Evolutionary conservation across 2,329 filamentous ascomycete genomes (phyloP), one percentile per base, ranked within the genome.

Genomic region (Grosmannia clavigera): DNA sequence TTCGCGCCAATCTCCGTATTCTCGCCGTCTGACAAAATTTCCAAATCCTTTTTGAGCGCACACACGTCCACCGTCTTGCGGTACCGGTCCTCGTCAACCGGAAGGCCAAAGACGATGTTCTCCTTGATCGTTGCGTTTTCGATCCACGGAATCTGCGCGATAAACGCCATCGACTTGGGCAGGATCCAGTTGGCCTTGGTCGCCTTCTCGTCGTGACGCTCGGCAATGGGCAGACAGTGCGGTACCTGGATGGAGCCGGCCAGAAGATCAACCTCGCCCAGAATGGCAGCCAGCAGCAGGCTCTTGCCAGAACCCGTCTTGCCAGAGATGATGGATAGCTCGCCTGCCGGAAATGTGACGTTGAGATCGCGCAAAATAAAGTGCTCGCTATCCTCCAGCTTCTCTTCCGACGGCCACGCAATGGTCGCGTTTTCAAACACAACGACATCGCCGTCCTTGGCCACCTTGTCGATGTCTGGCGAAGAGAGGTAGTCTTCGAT

Each of bases 71-170:
- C 71, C 0, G 90, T 88, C 65, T 84, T 82, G 1, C 77, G 74
- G 68, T 92, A 94, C 48, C 90, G 81, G n/a, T 78, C 74, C 61
- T 84, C 75, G 59, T 90, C 81, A 35, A 79, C 81, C 0, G 88
- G 88, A 2, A 92, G 74, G 0, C 88, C 88, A 63, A 92, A 94
- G 0, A 90, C 70, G 57, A 94, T 87, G 65, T 94, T 95, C 53
- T 90, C 84, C 60, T 81, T 83, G 63, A 95, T 84, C 6, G 83
- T 87, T 0, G 86, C 87, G 66, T 92, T 92, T 68, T 92, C 88
- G 56, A 94, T 88, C 89, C 88, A 94, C 0, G 89, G 88, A 9
- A 87, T 90, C 68, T 92, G 88, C 1, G 86, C 82, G 40, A 92
- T 86, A 65, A 85, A 92, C 0, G 88, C 88, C 55, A 91, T 79